Conservation (phyloP, 2,329 filamentous ascomycete species). For the Grosmannia huntii region DNA sequence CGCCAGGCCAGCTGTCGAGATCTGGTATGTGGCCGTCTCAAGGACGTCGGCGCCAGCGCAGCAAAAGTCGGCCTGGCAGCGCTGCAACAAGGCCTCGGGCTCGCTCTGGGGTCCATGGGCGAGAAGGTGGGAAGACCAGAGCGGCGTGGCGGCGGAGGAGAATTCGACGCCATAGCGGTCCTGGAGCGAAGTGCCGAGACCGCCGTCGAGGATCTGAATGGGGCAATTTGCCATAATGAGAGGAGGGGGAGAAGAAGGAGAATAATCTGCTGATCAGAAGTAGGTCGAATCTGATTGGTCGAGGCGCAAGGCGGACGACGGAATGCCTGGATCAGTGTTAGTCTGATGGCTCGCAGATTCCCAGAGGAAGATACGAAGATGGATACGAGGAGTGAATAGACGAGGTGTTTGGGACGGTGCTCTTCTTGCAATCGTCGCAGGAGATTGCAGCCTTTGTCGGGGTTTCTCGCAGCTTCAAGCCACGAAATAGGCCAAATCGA, state of each 20-base stretch:
- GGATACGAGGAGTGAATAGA: too few species aligned
- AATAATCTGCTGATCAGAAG: too few species aligned
- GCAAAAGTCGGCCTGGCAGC: slow-evolving; percentile 44
- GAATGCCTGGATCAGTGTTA: not conserved
- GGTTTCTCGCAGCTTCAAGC: too few species aligned
- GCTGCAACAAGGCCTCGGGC: slow-evolving; percentile 31
- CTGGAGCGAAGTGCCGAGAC: slow-evolving; percentile 54
- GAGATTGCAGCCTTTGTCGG: too few species aligned
- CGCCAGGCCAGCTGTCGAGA: slow-evolving; percentile 42
- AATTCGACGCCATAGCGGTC: slow-evolving; percentile 42
- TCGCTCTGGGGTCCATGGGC: slow-evolving; percentile 25
- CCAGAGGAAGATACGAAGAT: too few species aligned
- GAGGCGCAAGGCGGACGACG: not conserved
- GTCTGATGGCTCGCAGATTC: not conserved
- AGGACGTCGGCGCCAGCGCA: slow-evolving; percentile 47
- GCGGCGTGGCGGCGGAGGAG: slow-evolving; percentile 35
- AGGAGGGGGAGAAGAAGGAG: too few species aligned
- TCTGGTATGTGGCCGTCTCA: slow-evolving; percentile 56
- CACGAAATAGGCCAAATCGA: too few species aligned
- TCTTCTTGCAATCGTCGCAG: too few species aligned
- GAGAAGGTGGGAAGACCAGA: slow-evolving; percentile 59
- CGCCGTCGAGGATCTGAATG: slow-evolving; percentile 44
- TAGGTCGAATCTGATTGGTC: not conserved
- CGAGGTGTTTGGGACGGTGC: too few species aligned
- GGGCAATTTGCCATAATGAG: not conserved